phyloP scores from a whole-genome alignment of 352 stramenopile species.

The Phytophthora multivora region DNA sequence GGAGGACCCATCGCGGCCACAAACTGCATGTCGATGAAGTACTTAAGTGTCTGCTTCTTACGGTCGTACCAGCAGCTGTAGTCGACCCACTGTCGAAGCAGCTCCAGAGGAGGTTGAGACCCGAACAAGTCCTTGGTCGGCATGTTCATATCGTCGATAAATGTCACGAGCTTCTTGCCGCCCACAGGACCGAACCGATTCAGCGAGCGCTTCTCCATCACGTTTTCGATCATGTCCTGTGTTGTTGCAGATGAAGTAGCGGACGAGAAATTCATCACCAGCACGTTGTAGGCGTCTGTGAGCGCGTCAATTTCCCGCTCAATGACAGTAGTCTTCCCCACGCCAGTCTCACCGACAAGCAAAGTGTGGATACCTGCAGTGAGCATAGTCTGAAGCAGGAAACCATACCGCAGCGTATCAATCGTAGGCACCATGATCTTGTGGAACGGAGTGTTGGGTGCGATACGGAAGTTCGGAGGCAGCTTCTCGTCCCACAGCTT shows the following conservation, averaged over 20 bases:
- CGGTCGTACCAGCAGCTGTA: conserved; percentile 94
- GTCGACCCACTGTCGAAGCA: conserved; percentile 93
- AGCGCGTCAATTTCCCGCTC: conserved; percentile 82
- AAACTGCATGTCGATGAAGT: conserved; percentile 93
- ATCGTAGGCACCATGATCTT: conserved; percentile 90
- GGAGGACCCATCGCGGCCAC: conserved; percentile 89
- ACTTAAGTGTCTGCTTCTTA: conserved; percentile 90
- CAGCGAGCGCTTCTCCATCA: conserved; percentile 91
- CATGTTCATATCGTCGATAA: conserved; percentile 95
- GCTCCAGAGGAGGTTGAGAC: conserved; percentile 90
- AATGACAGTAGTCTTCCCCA: conserved; percentile 90
- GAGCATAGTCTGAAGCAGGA: conserved; percentile 81
- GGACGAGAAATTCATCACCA: conserved; percentile 92
- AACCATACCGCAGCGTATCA: conserved; percentile 85
- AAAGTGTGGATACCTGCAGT: conserved; percentile 76
- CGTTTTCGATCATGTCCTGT: conserved; percentile 91
- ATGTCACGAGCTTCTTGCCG: conserved; percentile 90
- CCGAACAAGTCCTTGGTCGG: conserved; percentile 90
- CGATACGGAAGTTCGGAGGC: conserved; percentile 73
- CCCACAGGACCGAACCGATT: conserved; percentile 89
- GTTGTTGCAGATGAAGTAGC: conserved; percentile 86
- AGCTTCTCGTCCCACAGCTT: conserved; percentile 88
- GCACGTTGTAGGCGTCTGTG: conserved; percentile 72
- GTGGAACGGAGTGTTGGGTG: conserved; percentile 75
- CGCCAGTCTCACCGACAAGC: conserved; percentile 90